phyloP scores from a whole-genome alignment of 73 alveolate species.

The Diophrys appendiculata region DNA sequence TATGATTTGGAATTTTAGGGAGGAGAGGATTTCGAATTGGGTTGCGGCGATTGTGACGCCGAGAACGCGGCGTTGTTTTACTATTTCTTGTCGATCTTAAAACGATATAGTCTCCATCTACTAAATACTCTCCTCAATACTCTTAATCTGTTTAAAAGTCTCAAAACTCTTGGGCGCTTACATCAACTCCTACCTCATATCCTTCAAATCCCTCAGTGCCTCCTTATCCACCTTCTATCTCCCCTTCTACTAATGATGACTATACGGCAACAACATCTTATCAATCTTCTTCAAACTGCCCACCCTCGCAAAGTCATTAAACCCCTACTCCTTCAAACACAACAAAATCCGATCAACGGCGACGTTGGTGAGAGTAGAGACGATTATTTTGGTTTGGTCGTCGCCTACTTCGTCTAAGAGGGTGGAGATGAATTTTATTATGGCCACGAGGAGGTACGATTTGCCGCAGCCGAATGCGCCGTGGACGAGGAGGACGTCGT shows the following conservation, averaged over 20 bases:
- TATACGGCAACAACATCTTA: conserved; percentile 40
- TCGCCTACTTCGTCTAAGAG: conserved; percentile 58
- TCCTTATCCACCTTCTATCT: conserved; percentile 50
- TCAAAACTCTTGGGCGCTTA: not conserved
- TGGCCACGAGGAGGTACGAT: conserved; percentile 59
- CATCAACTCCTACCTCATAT: conserved; percentile 37
- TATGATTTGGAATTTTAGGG: conserved; percentile 43
- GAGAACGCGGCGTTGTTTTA: conserved; percentile 41
- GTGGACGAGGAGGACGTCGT: conserved; percentile 55
- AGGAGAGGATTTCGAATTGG: conserved; percentile 52
- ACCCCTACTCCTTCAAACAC: conserved; percentile 25
- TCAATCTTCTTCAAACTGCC: conserved; percentile 62
- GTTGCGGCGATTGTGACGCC: conserved; percentile 69
- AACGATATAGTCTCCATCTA: conserved; percentile 21
- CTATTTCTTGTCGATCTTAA: conserved; percentile 17
- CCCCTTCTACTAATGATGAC: conserved; percentile 40
- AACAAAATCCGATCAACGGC: conserved; percentile 67
- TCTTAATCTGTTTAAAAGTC: conserved; percentile 27
- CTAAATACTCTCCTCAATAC: conserved; percentile 20
- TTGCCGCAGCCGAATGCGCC: conserved; percentile 77
- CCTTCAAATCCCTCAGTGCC: conserved; percentile 52
- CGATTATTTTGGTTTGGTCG: conserved; percentile 41
- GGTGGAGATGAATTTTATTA: conserved; percentile 40
- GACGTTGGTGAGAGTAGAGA: conserved; percentile 59
- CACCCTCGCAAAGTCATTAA: conserved; percentile 64